Evolutionary conservation across 257 asterid species (phyloP).

Genomic region (Lycium barbarum): DNA sequence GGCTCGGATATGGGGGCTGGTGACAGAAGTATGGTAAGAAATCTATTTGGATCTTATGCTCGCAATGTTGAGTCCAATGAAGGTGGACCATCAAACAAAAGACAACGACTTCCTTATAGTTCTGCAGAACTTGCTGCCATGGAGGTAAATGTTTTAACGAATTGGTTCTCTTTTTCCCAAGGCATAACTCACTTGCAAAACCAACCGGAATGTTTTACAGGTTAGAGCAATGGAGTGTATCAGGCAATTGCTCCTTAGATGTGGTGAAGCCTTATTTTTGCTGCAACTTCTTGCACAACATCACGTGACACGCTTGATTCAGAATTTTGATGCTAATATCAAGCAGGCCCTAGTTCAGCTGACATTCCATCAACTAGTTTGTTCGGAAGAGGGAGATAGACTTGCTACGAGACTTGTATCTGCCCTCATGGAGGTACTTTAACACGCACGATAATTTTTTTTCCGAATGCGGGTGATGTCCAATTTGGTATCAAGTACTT

Average conservation of each 20-base stretch:
- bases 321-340: constrained; percentile 69
- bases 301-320: constrained; percentile 75
- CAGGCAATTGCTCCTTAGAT: constrained; percentile 94
- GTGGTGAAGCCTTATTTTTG: constrained; percentile 84
- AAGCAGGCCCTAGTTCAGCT: constrained; percentile 72
- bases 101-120: constrained; percentile 89
- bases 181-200: constrained; percentile 26
- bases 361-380: constrained; percentile 88
- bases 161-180: constrained; percentile 32
- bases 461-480: background rate
- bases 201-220: constrained; percentile 49
- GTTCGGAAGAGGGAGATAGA: constrained; percentile 87
- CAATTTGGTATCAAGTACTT: constrained; percentile 19
- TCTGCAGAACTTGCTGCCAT: constrained; percentile 94
- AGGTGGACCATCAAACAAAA: constrained; percentile 66
- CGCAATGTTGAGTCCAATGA: constrained; percentile 65
- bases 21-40: constrained; percentile 82
- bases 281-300: constrained; percentile 91
- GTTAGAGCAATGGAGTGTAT: constrained; percentile 98
- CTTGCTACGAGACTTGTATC: constrained; percentile 87
- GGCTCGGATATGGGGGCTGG: constrained; percentile 76
- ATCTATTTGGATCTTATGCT: constrained; percentile 80
- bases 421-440: constrained; percentile 88
- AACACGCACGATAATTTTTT: background rate
- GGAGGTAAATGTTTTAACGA: constrained; percentile 67